phyloP scores from a whole-genome alignment of 2,329 filamentous ascomycete genomes.

The Huntiella decipiens region DNA sequence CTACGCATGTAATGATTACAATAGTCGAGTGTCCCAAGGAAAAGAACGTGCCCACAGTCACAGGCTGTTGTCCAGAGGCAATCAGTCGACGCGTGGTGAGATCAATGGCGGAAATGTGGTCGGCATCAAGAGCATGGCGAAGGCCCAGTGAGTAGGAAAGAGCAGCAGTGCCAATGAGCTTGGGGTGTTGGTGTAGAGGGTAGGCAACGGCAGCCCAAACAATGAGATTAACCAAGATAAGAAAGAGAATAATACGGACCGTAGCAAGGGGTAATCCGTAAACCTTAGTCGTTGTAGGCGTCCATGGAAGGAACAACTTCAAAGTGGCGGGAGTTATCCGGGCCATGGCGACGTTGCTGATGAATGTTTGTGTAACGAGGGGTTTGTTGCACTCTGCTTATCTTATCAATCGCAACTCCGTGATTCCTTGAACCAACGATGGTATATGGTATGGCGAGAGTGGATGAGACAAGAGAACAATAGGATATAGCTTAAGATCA shows the following conservation, averaged over 20 bases:
- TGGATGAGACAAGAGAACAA: no score
- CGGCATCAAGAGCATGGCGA: constrained; percentile 91
- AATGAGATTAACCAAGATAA: constrained; percentile 31
- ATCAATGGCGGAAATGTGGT: constrained; percentile 75
- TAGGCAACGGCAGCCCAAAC: constrained; percentile 36
- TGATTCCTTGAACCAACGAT: no score
- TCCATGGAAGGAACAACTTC: constrained; percentile 7
- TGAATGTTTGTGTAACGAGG: no score
- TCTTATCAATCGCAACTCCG: no score
- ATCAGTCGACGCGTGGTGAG: constrained; percentile 82
- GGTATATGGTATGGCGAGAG: no score
- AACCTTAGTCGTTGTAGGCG: constrained; percentile 9
- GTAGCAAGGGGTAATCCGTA: constrained; percentile 8
- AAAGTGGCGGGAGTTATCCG: background rate
- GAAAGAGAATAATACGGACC: constrained; percentile 30
- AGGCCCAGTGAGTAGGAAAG: constrained; percentile 78
- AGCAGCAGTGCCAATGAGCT: constrained; percentile 59
- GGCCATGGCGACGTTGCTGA: no score
- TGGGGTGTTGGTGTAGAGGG: constrained; percentile 32
- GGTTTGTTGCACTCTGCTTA: no score
- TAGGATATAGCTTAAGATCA: no score
- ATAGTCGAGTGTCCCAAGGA: constrained; percentile 86
- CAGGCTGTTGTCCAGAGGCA: constrained; percentile 65
- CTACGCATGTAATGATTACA: constrained; percentile 73
- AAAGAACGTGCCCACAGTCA: constrained; percentile 89